Conservation (phyloP, 2,329 filamentous ascomycete genomes). For the Lecanicillium sp. region DNA sequence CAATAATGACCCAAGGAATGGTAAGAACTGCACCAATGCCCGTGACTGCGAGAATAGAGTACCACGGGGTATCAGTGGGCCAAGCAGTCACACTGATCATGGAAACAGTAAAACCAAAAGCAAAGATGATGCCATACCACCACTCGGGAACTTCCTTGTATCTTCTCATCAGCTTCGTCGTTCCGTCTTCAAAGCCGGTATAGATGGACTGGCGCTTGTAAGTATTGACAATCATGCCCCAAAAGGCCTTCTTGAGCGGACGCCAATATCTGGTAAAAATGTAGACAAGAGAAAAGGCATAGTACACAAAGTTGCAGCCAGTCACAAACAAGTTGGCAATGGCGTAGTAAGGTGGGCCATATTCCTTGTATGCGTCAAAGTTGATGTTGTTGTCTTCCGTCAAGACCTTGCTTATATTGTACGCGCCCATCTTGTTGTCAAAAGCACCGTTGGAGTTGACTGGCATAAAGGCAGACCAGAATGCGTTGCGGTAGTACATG, state of each 20-base stretch:
- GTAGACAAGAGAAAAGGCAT: slow-evolving; percentile 25
- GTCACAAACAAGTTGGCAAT: slow-evolving; percentile 21
- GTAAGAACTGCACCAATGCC: slow-evolving; percentile 36
- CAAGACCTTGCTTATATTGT: slow-evolving; percentile 35
- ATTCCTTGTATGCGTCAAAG: slow-evolving; percentile 24
- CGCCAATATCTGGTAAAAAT: slow-evolving; percentile 23
- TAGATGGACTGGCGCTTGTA: slow-evolving; percentile 25
- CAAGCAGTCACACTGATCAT: slow-evolving; percentile 20
- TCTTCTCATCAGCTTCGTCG: slow-evolving; percentile 31
- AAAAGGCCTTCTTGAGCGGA: slow-evolving; percentile 24
- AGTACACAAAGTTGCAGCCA: slow-evolving; percentile 23
- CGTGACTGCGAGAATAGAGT: slow-evolving; percentile 40
- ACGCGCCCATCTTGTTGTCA: slow-evolving; percentile 31
- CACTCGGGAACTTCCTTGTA: slow-evolving; percentile 40
- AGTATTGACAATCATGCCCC: slow-evolving; percentile 18
- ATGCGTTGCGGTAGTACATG: slow-evolving; percentile 35
- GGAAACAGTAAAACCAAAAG: slow-evolving; percentile 22
- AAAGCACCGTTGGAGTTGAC: slow-evolving; percentile 38
- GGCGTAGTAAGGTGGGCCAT: slow-evolving; percentile 24
- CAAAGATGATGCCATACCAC: slow-evolving; percentile 30
- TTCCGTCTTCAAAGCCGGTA: slow-evolving; percentile 32
- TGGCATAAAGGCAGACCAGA: slow-evolving; percentile 35
- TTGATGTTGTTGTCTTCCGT: slow-evolving; percentile 22
- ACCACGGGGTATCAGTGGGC: slow-evolving; percentile 29
- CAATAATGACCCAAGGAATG: slow-evolving; percentile 36